A percentile compares a stretch with the other conserved stretches of the same genome.
These are phyloP conservation scores for Dittrichia graveolens DNA, from an alignment of 129 eudicot genomes.

Conservation along the genomic window DNA sequence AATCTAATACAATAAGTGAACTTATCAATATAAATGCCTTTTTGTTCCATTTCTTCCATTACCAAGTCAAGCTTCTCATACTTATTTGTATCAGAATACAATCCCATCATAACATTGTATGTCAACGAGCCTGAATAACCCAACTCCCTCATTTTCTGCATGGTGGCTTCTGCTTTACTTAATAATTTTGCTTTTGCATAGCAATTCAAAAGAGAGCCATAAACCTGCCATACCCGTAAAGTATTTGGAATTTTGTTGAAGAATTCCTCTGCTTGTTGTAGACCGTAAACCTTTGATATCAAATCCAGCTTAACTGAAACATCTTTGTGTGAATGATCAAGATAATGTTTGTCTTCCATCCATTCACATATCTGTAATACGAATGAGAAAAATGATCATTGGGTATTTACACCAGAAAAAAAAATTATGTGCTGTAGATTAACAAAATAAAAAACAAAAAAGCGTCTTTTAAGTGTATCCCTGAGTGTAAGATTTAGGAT, in stretches of 20 bases:
- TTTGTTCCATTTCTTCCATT: constrained; percentile 54
- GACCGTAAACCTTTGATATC: constrained; percentile 49
- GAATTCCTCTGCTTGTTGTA: constrained; percentile 52
- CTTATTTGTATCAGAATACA: constrained; percentile 38
- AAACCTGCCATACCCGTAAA: constrained; percentile 42
- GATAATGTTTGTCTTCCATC: constrained; percentile 43
- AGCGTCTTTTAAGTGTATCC: no score
- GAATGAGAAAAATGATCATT: not conserved
- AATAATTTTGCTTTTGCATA: constrained; percentile 37
- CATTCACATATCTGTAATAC: constrained; percentile 46
- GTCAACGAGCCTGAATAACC: constrained; percentile 35
- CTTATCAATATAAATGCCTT: constrained; percentile 37
- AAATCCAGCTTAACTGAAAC: constrained; percentile 49
- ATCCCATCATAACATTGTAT: constrained; percentile 57
- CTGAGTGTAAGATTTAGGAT: no score
- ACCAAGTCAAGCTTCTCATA: constrained; percentile 41
- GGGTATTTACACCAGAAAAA: not conserved
- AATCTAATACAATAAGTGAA: constrained; percentile 43
- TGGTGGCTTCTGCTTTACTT: constrained; percentile 52
- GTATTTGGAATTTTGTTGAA: constrained; percentile 42
- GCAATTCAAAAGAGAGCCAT: constrained; percentile 54
- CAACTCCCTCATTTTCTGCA: constrained; percentile 51
- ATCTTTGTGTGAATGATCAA: constrained; percentile 37
- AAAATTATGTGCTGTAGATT: no score
- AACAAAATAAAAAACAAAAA: not conserved